phyloP scores from a whole-genome alignment of 768 basidiomycete species.

The Rhizopogon rudus region DNA sequence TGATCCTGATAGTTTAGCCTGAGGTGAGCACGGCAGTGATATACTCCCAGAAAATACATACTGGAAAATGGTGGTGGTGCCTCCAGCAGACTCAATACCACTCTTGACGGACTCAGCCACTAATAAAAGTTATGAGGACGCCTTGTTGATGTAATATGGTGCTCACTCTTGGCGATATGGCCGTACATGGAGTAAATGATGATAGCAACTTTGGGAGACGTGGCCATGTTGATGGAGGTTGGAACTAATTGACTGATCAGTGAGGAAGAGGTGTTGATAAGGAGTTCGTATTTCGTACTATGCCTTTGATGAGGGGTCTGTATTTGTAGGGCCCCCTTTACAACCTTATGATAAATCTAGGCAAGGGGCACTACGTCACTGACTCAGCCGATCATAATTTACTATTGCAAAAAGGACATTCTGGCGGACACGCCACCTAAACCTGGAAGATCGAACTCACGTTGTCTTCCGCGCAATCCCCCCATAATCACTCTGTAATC shows the following conservation, averaged over 20 bases:
- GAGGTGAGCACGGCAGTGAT: background rate
- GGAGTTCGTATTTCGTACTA: background rate
- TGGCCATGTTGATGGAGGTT: slow-evolving; percentile 24
- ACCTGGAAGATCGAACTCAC: slow-evolving; percentile 7
- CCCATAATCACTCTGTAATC: background rate
- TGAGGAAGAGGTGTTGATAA: background rate
- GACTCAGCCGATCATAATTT: background rate
- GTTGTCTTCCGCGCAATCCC: background rate
- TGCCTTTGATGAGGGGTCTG: background rate
- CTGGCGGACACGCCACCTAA: background rate
- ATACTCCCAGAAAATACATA: slow-evolving; percentile 22
- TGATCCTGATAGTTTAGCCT: slow-evolving; percentile 40
- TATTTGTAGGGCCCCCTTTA: no score
- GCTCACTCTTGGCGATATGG: slow-evolving; percentile 64
- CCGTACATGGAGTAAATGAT: slow-evolving; percentile 73
- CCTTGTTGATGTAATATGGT: background rate
- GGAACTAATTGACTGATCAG: background rate
- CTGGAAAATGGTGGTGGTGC: slow-evolving; percentile 51
- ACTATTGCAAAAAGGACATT: slow-evolving; percentile 1
- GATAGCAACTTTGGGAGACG: slow-evolving; percentile 58
- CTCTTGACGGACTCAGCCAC: slow-evolving; percentile 53
- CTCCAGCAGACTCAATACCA: slow-evolving; percentile 46
- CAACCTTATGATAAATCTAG: background rate
- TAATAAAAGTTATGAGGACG: slow-evolving; percentile 23
- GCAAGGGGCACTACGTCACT: background rate